These are phyloP conservation scores for Lentithecium fluviatile DNA, from an alignment of 495 filamentous ascomycete species.

Conservation along the genomic window DNA sequence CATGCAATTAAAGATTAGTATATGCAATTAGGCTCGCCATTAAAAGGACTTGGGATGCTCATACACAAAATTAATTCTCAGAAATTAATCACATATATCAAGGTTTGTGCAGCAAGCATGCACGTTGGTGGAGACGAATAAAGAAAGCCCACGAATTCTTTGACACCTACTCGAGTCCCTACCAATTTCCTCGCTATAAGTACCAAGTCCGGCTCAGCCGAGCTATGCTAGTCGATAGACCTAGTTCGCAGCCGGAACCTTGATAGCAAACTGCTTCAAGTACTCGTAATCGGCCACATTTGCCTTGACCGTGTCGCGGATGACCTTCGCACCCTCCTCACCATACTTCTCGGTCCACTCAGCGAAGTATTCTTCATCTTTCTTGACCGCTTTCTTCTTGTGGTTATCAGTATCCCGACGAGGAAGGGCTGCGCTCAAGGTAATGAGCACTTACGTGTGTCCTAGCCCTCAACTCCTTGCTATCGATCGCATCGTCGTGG, in stretches of 20 bases:
- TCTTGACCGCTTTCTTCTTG: constrained; percentile 58
- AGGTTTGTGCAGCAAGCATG: too few species aligned
- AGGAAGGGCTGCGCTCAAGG: neutral
- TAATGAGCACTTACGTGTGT: constrained; percentile 59
- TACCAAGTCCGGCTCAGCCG: too few species aligned
- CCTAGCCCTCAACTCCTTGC: constrained; percentile 68
- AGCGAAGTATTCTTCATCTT: constrained; percentile 67
- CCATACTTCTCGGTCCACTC: constrained; percentile 86
- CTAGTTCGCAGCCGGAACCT: constrained; percentile 44
- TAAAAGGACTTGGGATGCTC: too few species aligned
- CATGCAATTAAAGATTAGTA: too few species aligned
- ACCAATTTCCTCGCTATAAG: too few species aligned
- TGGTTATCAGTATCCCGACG: constrained; percentile 12
- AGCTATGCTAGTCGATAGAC: too few species aligned
- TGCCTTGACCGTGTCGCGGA: constrained; percentile 71
- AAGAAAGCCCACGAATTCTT: too few species aligned
- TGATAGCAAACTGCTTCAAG: constrained; percentile 83
- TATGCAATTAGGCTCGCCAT: too few species aligned
- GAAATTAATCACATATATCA: too few species aligned
- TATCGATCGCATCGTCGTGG: constrained; percentile 88
- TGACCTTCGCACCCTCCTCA: constrained; percentile 68
- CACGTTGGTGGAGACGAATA: too few species aligned
- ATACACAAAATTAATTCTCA: too few species aligned
- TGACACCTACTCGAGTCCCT: too few species aligned
- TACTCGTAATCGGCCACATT: constrained; percentile 89